phyloP scores from a whole-genome alignment of 345 rosid species.

The Rhodomyrtus tomentosa region DNA sequence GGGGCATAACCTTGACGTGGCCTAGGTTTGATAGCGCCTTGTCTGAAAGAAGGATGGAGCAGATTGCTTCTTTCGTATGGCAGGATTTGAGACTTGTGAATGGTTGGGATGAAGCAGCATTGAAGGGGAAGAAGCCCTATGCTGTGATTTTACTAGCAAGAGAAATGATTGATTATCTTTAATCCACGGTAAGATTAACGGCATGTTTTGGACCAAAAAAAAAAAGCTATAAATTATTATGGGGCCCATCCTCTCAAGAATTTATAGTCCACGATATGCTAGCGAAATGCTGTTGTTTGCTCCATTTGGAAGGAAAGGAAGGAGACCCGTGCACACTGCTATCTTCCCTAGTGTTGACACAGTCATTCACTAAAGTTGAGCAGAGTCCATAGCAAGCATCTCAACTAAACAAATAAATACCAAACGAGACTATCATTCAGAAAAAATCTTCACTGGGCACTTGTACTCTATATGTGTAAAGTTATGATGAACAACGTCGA shows the following conservation, averaged over 20 bases:
- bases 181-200: too few species aligned
- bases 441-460: not conserved
- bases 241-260: too few species aligned
- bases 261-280: too few species aligned
- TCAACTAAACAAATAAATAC: too few species aligned
- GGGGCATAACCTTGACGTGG: not conserved
- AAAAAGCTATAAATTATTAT: too few species aligned
- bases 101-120: not conserved
- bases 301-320: not conserved
- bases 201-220: too few species aligned
- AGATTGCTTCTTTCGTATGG: not conserved
- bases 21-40: not conserved
- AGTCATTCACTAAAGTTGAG: not conserved
- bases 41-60: not conserved
- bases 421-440: too few species aligned
- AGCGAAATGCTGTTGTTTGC: not conserved
- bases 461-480: not conserved
- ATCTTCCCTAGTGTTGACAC: not conserved
- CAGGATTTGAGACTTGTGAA: not conserved
- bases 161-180: too few species aligned
- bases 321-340: not conserved
- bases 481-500: not conserved
- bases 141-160: not conserved
- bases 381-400: too few species aligned
- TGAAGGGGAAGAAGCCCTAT: not conserved